Evolutionary conservation across 2,329 filamentous ascomycete genomes (phyloP), one percentile per base, ranked within the genome.

Genomic region (Podosphaera aphanis): DNA sequence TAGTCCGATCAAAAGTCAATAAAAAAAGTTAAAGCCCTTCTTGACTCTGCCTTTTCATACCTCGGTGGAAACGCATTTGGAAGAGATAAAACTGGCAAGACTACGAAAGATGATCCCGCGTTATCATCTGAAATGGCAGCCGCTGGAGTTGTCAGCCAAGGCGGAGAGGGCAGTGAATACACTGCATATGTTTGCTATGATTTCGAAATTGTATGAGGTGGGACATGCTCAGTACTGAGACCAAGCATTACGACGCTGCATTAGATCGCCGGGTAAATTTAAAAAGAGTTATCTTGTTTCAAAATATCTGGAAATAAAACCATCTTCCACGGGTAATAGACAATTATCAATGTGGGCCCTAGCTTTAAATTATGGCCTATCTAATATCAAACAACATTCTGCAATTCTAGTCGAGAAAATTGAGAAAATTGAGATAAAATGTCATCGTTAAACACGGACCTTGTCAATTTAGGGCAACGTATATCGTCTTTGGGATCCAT

Each of bases 141-240:
- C 2, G 79, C 78, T 3, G 80, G 75, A 21, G 61, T 79, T 43
- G 70, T 68, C 20, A 62, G 67, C 0, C 65, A 70, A 29, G 76
- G 74, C 11, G 75, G 74, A 16, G 82, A 85, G 48, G 78, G 77
- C 46, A 69, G 73, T 54, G 85, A 94, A 61, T 98, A 95, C 66
- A 90, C 84, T 49, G 80, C 90, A 36, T 98, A 92, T 63, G 90
- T 95, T 59, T 94, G 86, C 67, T 98, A 95, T 64, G 83, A 93
- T 60, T 82, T 95, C 60, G 83, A 90, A 59, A 76, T 95, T 53
- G 53, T 59, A 59, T 60, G n/a, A 38, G 58, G 54, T 19, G 16
- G 36, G 36, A 36, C 3, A 38, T 11, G 5, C 11, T 33, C 13
- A 13, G 29, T 11, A 4, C 13, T 33, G 11, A n/a, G 29, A 33